phyloP scores from a whole-genome alignment of 257 asterid genomes.

The Mitragyna speciosa region DNA sequence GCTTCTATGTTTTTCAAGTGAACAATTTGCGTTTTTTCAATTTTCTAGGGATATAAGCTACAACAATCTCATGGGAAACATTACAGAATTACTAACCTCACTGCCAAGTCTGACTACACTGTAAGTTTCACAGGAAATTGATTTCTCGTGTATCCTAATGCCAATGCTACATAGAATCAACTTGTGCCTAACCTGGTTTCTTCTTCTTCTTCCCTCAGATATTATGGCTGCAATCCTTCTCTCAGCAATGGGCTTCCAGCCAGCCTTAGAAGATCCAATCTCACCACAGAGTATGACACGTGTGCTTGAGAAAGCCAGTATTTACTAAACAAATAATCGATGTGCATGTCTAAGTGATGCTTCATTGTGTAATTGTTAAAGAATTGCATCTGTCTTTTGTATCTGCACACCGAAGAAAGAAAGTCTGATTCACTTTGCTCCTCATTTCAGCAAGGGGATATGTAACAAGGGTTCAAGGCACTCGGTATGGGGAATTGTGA shows the following conservation, averaged over 20 bases:
- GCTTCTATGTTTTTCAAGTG: not conserved
- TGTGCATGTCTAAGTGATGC: not conserved
- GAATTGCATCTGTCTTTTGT: not conserved
- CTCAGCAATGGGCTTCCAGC: slow-evolving; percentile 33
- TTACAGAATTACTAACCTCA: slow-evolving; percentile 35
- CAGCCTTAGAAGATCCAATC: slow-evolving; percentile 34
- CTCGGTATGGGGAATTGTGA: slow-evolving; percentile 34
- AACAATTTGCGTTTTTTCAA: slow-evolving; percentile 8
- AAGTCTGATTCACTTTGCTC: slow-evolving; percentile 26
- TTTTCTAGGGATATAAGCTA: slow-evolving; percentile 60
- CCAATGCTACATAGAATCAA: not conserved
- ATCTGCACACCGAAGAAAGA: not conserved
- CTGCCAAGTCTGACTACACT: slow-evolving; percentile 40
- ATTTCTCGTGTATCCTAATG: not conserved
- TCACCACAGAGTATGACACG: slow-evolving; percentile 60
- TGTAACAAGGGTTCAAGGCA: slow-evolving; percentile 39
- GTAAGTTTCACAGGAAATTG: slow-evolving; percentile 35
- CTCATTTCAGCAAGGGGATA: slow-evolving; percentile 46
- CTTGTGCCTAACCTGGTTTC: not conserved
- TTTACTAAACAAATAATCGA: not conserved
- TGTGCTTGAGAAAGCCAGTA: slow-evolving; percentile 14
- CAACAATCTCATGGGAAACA: slow-evolving; percentile 56
- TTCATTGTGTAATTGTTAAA: not conserved
- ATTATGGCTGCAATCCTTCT: slow-evolving; percentile 54
- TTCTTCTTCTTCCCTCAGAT: slow-evolving; percentile 35